A percentile compares a stretch with the other conserved stretches of the same genome.
Conservation (phyloP, 116 monocot species). For the Papilionanthe hybrid region DNA sequence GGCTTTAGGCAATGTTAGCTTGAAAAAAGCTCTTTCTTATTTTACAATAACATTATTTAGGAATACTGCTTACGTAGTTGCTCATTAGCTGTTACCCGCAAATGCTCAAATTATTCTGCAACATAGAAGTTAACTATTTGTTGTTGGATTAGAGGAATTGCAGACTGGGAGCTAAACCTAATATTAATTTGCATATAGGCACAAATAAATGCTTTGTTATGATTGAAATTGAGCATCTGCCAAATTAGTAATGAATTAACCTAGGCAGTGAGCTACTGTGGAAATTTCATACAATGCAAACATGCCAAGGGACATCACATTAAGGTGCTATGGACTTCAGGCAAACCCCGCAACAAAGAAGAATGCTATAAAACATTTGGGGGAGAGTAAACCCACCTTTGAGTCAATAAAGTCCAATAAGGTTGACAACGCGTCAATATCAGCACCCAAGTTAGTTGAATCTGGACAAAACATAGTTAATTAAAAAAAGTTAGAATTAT, state of each 20-base stretch:
- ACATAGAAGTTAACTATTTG: background rate
- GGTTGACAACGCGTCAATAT: conserved; percentile 29
- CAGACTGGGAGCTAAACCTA: no score
- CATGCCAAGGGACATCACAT: background rate
- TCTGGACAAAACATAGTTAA: conserved; percentile 27
- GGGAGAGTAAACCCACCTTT: conserved; percentile 24
- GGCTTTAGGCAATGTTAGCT: background rate
- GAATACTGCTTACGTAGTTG: background rate
- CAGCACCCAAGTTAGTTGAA: conserved; percentile 27
- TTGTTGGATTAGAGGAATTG: no score
- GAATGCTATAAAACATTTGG: background rate
- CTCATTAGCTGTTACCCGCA: background rate
- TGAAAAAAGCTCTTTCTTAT: background rate
- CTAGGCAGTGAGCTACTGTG: background rate
- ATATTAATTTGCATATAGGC: background rate
- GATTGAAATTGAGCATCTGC: background rate
- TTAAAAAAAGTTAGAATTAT: background rate
- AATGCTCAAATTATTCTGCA: background rate
- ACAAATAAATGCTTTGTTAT: background rate
- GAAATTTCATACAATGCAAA: background rate
- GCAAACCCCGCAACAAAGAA: background rate
- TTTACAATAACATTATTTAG: background rate
- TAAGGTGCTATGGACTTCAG: background rate
- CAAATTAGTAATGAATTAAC: background rate
- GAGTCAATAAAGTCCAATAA: conserved; percentile 30